Base-by-base conservation (phyloP, 257 asterid species). In the Schizonepeta tenuifolia region DNA sequence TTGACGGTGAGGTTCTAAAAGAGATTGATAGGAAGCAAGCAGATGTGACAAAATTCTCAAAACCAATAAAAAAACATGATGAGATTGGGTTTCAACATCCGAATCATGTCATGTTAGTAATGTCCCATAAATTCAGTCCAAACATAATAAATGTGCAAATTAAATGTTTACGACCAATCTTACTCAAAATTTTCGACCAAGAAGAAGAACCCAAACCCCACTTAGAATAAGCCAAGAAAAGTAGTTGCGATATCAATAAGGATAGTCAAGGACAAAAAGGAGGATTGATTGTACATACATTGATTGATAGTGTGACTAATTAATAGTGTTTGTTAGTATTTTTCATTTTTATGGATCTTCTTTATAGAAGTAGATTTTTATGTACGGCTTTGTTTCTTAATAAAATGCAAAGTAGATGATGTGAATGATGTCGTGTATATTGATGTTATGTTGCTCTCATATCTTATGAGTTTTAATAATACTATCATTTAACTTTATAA, bases 191-290 rank as follows among this genome's bases (percentile, higher is more conserved):
- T 14, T 54, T 13, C 47, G 14, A 58, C 41, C 21, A 18, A 4
- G 50, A 12, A 43, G 14, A 14, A 20, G 49, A 31, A 22, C 44
- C 18, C 44, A 14, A 61, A 69, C 75, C 75, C 79, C 65, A 65
- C 40, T 40, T 38, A 11, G 58, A 73, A 78, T 55, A 69, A 63
- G 77, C 76, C 83, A 78, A 74, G 33, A 62, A 40, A 73, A 73
- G 79, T 73, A 17, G 79, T 78, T 68, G 79, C 59, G 79, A 68
- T 70, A 73, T 78, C 67, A 78, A 78, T 73, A 35, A 58, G 31
- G 40, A 60, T 67, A 51, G 63, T 35, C 41, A 59, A 72, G 61
- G 80, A 69, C 80, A 69, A 40, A 56, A 20, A 6, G 10, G 26
- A 35, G 40, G 36, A 50, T 7, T 5, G 36, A 50, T 7, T 5